Evolutionary conservation across 2,329 filamentous ascomycete genomes (phyloP).

Genomic region (Plectosphaerella sp.): DNA sequence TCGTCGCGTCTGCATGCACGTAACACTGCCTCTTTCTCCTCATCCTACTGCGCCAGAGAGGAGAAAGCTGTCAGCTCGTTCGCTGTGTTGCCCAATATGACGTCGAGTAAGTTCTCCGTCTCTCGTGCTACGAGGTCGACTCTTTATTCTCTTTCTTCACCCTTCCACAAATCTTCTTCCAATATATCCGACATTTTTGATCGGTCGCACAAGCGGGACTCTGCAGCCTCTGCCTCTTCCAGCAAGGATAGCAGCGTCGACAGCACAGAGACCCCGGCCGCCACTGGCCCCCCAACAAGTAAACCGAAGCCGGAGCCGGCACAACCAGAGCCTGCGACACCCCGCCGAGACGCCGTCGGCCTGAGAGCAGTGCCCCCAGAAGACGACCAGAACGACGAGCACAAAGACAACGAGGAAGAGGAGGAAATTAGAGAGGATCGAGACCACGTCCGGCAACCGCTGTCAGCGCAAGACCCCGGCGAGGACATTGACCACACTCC

Average conservation of each 20-base stretch:
- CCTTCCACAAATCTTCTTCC: slow-evolving; percentile 11
- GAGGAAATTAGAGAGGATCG: neutral
- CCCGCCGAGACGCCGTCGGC: too few species aligned
- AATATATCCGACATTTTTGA: slow-evolving; percentile 6
- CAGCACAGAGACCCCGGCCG: slow-evolving; percentile 3
- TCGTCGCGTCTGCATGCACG: slow-evolving; percentile 2
- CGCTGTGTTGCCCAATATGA: slow-evolving; percentile 31
- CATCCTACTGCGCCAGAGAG: neutral
- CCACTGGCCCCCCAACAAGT: neutral
- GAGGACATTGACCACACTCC: too few species aligned
- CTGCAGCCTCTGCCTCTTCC: slow-evolving; percentile 9
- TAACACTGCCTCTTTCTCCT: neutral
- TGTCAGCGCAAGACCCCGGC: too few species aligned
- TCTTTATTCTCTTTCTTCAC: slow-evolving; percentile 24
- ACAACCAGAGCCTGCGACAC: neutral
- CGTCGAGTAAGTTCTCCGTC: slow-evolving; percentile 36
- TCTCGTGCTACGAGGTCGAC: slow-evolving; percentile 29
- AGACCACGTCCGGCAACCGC: too few species aligned
- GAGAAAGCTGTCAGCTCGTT: slow-evolving; percentile 2
- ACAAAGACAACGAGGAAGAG: neutral
- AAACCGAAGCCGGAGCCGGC: neutral
- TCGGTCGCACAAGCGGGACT: slow-evolving; percentile 9
- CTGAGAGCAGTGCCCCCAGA: too few species aligned
- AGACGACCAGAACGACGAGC: neutral
- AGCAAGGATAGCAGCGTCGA: slow-evolving; percentile 10